phyloP scores from a whole-genome alignment of 768 basidiomycete genomes.

The Russula ochroleuca region DNA sequence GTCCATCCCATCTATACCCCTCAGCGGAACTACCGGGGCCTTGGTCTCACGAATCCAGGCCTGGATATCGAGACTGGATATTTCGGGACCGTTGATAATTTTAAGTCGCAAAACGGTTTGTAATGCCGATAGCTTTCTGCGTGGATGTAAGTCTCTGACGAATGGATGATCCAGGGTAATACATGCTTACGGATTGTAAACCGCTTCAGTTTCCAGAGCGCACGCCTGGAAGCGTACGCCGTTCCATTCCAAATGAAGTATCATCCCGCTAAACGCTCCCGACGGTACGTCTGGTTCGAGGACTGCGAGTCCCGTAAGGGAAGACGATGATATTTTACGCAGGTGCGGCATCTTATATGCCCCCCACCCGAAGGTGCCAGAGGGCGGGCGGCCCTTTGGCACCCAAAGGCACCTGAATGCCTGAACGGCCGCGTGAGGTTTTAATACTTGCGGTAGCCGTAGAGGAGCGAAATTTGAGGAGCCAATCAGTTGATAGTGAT shows the following conservation, averaged over 20 bases:
- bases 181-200: background rate
- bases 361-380: no score
- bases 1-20: background rate
- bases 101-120: background rate
- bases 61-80: background rate
- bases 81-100: background rate
- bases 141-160: background rate
- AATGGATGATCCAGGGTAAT: background rate
- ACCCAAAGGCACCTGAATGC: no score
- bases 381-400: no score
- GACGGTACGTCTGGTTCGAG: no score
- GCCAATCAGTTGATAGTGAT: no score
- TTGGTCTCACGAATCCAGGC: conserved; percentile 1
- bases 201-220: background rate
- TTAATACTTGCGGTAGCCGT: no score
- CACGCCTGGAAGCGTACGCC: background rate
- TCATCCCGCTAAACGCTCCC: background rate
- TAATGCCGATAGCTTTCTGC: background rate
- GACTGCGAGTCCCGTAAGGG: no score
- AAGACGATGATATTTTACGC: no score
- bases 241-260: background rate
- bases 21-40: background rate
- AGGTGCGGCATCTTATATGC: no score
- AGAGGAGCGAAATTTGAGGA: no score
- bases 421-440: no score